phyloP scores from a whole-genome alignment of 345 rosid species.

The Camelina hispida region DNA sequence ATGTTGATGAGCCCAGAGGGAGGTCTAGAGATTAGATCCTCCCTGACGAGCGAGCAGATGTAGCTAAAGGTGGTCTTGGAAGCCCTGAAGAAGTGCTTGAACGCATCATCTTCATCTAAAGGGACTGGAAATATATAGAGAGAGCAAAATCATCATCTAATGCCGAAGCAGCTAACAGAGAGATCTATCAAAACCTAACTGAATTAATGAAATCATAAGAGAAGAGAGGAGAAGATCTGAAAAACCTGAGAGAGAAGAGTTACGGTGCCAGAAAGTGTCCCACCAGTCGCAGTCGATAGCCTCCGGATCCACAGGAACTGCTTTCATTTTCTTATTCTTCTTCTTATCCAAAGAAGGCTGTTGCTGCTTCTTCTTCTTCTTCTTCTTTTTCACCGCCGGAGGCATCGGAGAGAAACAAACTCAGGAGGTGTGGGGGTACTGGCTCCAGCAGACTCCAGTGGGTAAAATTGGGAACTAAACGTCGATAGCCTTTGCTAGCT shows the following conservation, averaged over 20 bases:
- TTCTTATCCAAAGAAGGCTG: constrained; percentile 62
- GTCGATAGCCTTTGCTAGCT: too few species aligned
- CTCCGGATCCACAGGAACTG: constrained; percentile 66
- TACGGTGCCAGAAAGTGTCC: constrained; percentile 79
- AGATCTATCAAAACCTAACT: not conserved
- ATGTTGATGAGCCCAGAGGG: constrained; percentile 96
- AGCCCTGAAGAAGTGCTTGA: constrained; percentile 87
- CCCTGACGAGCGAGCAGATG: constrained; percentile 85
- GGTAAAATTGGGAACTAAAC: constrained; percentile 2
- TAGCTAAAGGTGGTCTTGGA: constrained; percentile 83
- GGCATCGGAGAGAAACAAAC: constrained; percentile 45
- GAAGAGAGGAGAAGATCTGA: not conserved
- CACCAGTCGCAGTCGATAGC: constrained; percentile 91
- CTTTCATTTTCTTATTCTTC: constrained; percentile 56
- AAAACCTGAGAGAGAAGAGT: constrained; percentile 67
- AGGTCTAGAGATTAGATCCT: constrained; percentile 89
- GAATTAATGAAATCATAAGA: not conserved
- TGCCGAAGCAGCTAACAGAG: not conserved
- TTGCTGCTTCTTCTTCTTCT: constrained; percentile 57
- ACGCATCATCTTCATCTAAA: constrained; percentile 77
- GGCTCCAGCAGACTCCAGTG: too few species aligned
- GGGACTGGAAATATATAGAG: too few species aligned
- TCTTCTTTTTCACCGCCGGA: constrained; percentile 62
- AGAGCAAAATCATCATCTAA: too few species aligned
- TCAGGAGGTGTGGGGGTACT: not conserved